phyloP scores from a whole-genome alignment of 1,139 yeast species.

The Eremothecium coryli region DNA sequence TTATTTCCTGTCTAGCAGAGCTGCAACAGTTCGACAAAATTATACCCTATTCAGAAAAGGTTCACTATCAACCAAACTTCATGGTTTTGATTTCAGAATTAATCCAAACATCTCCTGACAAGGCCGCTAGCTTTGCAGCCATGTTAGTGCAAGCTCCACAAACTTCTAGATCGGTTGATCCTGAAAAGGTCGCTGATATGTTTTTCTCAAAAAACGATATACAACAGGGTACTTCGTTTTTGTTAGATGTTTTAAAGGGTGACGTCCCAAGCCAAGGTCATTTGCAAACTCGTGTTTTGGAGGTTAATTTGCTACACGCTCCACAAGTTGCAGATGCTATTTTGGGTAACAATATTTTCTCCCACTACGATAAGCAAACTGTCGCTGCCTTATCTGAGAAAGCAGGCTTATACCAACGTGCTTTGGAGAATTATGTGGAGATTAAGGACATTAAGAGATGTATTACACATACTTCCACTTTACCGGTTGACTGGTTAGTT shows the following conservation, averaged over 20 bases:
- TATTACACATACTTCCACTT: constrained; percentile 73
- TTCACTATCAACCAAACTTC: constrained; percentile 81
- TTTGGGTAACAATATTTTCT: constrained; percentile 89
- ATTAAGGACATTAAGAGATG: constrained; percentile 93
- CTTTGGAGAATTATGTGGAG: constrained; percentile 91
- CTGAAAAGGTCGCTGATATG: constrained; percentile 84
- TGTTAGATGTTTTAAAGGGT: constrained; percentile 88
- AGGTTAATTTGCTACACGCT: constrained; percentile 86
- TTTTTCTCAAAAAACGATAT: constrained; percentile 90
- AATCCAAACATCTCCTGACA: constrained; percentile 90
- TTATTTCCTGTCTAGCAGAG: constrained; percentile 87
- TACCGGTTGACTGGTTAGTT: constrained; percentile 92
- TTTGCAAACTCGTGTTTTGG: constrained; percentile 88
- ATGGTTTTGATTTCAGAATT: constrained; percentile 84
- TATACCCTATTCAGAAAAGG: constrained; percentile 86
- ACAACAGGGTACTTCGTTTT: constrained; percentile 98
- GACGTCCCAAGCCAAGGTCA: constrained; percentile 95
- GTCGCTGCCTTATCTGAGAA: constrained; percentile 89
- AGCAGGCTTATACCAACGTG: constrained; percentile 89
- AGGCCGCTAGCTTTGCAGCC: constrained; percentile 94
- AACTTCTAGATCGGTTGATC: constrained; percentile 55
- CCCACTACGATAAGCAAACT: constrained; percentile 89
- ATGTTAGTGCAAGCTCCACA: constrained; percentile 61
- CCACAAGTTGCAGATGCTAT: constrained; percentile 99
- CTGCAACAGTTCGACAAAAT: constrained; percentile 95